Evolutionary conservation across 2,329 filamentous ascomycete genomes (phyloP).

Genomic region (Ascochyta lentis): DNA sequence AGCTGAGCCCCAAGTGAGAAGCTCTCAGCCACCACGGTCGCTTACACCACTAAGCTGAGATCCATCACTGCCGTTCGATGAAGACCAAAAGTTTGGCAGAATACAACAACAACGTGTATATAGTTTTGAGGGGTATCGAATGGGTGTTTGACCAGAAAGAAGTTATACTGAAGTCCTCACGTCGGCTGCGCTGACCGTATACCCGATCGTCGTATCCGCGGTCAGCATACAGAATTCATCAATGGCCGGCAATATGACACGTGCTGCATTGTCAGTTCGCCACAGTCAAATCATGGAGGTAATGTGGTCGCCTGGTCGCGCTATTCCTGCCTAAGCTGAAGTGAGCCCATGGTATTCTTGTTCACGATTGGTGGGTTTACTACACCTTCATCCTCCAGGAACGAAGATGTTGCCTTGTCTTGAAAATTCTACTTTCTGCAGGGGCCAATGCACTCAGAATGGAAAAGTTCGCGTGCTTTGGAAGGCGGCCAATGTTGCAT

Average conservation of each 20-base stretch:
- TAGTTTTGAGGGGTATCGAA: not conserved
- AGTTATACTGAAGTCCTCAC: not conserved
- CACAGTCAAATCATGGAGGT: not conserved
- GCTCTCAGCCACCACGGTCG: conserved; percentile 3
- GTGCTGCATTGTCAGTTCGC: not conserved
- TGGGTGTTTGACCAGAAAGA: not conserved
- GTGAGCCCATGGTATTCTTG: not conserved
- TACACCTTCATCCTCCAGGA: conserved; percentile 5
- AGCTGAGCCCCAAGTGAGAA: not conserved
- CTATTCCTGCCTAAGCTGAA: conserved; percentile 2
- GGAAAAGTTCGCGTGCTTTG: not conserved
- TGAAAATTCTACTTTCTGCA: not conserved
- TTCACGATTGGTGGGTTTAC: not conserved
- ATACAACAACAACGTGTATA: too few relatives aligned
- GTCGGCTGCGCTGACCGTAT: not conserved
- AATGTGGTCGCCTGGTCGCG: not conserved
- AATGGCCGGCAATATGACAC: not conserved
- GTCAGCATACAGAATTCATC: not conserved
- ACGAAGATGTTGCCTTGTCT: not conserved
- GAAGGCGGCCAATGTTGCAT: not conserved
- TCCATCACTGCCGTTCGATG: too few relatives aligned
- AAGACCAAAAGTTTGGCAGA: not conserved
- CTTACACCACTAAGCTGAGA: not conserved
- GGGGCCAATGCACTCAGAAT: not conserved
- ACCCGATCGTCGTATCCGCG: not conserved